Percentiles rank a stretch among this genome's conserved stretches.
phyloP scores from a whole-genome alignment of 768 basidiomycete genomes.

The Mycena belliarum region DNA sequence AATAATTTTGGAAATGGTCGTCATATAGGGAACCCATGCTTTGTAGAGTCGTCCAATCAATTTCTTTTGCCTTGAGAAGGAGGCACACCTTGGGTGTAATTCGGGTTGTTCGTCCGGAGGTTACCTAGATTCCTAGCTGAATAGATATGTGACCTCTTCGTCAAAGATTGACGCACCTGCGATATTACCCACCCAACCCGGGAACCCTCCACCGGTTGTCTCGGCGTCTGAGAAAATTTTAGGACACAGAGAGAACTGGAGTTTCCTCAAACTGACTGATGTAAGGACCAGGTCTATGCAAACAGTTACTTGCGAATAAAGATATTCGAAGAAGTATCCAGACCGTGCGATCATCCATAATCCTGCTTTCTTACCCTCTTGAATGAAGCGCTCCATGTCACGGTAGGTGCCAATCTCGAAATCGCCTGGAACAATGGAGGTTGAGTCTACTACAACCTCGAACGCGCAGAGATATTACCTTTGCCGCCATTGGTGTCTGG shows the following conservation, averaged over 20 bases:
- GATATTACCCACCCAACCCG: constrained; percentile 60
- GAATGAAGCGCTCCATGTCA: constrained; percentile 53
- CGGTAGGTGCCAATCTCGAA: constrained; percentile 51
- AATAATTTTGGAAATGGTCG: constrained; percentile 47
- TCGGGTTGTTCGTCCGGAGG: constrained; percentile 47
- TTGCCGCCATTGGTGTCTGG: constrained; percentile 42
- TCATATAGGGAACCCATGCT: constrained; percentile 62
- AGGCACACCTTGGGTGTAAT: constrained; percentile 43
- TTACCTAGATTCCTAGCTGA: not conserved
- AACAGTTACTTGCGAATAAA: not conserved
- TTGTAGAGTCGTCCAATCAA: not conserved
- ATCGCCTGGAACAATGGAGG: constrained; percentile 29
- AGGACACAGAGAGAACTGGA: too few species aligned
- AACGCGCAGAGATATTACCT: constrained; percentile 25
- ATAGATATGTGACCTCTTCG: too few species aligned
- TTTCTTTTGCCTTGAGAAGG: not conserved
- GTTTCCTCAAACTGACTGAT: constrained; percentile 37
- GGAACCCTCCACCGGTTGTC: constrained; percentile 58
- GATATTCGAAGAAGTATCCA: not conserved
- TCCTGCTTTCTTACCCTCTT: constrained; percentile 51
- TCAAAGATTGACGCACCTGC: constrained; percentile 26
- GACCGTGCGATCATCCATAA: constrained; percentile 59
- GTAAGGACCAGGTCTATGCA: constrained; percentile 47
- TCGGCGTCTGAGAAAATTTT: constrained; percentile 39
- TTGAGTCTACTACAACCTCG: not conserved